Evolutionary conservation across 139 green algal species (phyloP).

Genomic region (Chlorella sp.): DNA sequence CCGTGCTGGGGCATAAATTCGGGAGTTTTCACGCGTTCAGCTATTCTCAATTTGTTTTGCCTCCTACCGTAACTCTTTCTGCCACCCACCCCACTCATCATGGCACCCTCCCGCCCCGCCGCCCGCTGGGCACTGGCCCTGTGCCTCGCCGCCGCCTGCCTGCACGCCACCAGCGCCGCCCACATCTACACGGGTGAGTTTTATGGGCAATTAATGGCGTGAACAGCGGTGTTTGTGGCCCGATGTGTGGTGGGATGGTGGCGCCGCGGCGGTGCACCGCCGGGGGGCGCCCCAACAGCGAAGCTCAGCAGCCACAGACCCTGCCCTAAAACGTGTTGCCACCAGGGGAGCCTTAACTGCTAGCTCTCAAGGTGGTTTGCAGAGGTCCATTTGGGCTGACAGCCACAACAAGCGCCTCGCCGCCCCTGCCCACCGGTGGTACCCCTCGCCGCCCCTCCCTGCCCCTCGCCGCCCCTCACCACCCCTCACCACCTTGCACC

Average conservation of each 20-base stretch:
- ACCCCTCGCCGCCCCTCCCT: too few species aligned
- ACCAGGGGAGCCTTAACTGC: too few species aligned
- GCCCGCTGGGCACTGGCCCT: neutral
- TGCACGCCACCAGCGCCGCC: neutral
- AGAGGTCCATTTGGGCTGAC: too few species aligned
- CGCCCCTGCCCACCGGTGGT: neutral
- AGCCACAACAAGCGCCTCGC: too few species aligned
- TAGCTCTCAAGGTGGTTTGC: too few species aligned
- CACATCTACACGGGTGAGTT: neutral
- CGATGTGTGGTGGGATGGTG: neutral
- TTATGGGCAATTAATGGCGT: too few species aligned
- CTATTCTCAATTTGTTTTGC: too few species aligned
- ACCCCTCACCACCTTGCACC: neutral
- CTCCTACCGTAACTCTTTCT: neutral
- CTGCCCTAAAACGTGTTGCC: too few species aligned
- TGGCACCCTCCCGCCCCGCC: neutral
- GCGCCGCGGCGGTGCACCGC: neutral
- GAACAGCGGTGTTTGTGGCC: neutral
- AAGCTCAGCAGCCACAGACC: neutral
- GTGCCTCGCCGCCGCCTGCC: neutral
- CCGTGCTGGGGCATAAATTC: too few species aligned
- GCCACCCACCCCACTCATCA: neutral
- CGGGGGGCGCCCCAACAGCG: neutral
- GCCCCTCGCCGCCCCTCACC: neutral
- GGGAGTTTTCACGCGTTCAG: too few species aligned